These are phyloP conservation scores for Phaffomyces antillensis DNA, from an alignment of 805 yeast genomes.

Conservation along the genomic window DNA sequence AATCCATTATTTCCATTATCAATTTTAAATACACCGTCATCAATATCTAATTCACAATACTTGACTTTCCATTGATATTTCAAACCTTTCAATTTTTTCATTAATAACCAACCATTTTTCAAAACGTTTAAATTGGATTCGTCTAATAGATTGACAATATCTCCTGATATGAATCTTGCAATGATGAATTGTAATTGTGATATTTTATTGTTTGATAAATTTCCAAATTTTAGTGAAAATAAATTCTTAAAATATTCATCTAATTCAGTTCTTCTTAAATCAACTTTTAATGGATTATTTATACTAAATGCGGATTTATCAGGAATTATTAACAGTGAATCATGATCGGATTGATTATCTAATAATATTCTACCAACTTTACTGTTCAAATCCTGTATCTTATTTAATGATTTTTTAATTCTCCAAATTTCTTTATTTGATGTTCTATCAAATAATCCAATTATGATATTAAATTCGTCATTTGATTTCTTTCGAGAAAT, in stretches of 20 bases:
- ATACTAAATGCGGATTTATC: conserved; percentile 51
- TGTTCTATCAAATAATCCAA: conserved; percentile 57
- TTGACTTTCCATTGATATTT: conserved; percentile 62
- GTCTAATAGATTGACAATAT: conserved; percentile 54
- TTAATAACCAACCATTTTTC: conserved; percentile 59
- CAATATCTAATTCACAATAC: conserved; percentile 49
- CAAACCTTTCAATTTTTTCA: conserved; percentile 52
- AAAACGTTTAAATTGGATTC: conserved; percentile 42
- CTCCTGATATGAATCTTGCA: conserved; percentile 61
- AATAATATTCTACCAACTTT: conserved; percentile 29
- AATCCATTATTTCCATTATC: conserved; percentile 49
- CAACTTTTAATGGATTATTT: conserved; percentile 59
- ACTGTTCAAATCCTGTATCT: conserved; percentile 29
- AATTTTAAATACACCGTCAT: conserved; percentile 49
- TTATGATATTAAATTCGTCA: conserved; percentile 41
- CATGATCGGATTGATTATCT: conserved; percentile 37
- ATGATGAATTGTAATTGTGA: conserved; percentile 21
- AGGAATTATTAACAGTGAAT: conserved; percentile 55
- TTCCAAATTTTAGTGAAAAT: conserved; percentile 40
- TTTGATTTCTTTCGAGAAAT: conserved; percentile 29
- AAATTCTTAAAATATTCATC: conserved; percentile 54
- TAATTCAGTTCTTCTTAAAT: conserved; percentile 45
- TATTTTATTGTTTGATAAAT: conserved; percentile 40
- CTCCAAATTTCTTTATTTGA: conserved; percentile 67
- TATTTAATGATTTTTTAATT: conserved; percentile 55